Conservation (phyloP, 2,329 filamentous ascomycete genomes). For the Aspergillus floridensis region DNA sequence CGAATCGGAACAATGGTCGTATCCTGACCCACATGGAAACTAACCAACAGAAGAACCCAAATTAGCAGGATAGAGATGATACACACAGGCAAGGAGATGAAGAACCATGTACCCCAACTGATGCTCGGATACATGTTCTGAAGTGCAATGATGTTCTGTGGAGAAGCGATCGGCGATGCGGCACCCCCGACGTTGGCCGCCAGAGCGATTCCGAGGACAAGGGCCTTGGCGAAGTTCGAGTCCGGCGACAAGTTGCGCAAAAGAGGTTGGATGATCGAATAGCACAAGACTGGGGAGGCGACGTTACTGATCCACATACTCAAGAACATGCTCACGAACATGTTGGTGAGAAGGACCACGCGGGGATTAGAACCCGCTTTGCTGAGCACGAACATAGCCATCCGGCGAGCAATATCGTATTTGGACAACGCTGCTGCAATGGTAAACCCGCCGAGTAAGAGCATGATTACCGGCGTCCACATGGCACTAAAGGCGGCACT, state of each 20-base stretch:
- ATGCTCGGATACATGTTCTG: constrained; percentile 92
- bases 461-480: constrained; percentile 99
- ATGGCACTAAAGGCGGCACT: constrained; percentile 87
- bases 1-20: constrained; percentile 91
- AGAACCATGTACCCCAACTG: constrained; percentile 96
- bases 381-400: constrained; percentile 92
- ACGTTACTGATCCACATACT: constrained; percentile 99
- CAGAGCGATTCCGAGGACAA: constrained; percentile 92
- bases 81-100: constrained; percentile 89
- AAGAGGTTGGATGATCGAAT: constrained; percentile 96
- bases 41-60: constrained; percentile 79
- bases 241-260: constrained; percentile 87
- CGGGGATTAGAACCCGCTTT: constrained; percentile 90
- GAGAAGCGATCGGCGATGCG: constrained; percentile 93
- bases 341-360: constrained; percentile 91
- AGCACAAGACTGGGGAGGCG: constrained; percentile 92
- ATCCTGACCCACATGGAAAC: constrained; percentile 79
- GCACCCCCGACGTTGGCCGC: constrained; percentile 95
- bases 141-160: constrained; percentile 94
- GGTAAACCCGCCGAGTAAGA: constrained; percentile 91
- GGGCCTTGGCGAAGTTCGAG: constrained; percentile 89
- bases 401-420: constrained; percentile 95
- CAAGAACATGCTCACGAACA: constrained; percentile 96
- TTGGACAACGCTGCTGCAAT: constrained; percentile 93
- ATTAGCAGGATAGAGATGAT: constrained; percentile 83